Conservation (phyloP, 1,139 yeast genomes). For the Hansenula lynferdii region DNA sequence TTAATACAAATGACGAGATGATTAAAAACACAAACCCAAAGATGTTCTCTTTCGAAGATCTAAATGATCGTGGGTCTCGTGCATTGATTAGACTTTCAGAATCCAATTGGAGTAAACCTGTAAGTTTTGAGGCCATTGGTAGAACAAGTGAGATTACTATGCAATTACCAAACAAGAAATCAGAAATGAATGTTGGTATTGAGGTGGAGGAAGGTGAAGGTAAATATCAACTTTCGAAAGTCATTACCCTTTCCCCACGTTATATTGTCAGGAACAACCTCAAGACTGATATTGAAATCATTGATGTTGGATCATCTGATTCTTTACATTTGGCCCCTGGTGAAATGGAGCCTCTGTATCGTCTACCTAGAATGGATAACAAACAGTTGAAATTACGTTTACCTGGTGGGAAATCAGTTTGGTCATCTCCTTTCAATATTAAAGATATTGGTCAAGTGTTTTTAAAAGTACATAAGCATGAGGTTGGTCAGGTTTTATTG, state of each 20-base stretch:
- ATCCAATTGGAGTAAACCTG: constrained; percentile 69
- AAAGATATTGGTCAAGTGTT: constrained; percentile 80
- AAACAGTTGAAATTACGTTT: constrained; percentile 38
- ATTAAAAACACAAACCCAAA: constrained; percentile 47
- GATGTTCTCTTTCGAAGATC: constrained; percentile 79
- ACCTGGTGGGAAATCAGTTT: constrained; percentile 51
- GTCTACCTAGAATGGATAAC: constrained; percentile 40
- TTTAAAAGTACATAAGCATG: constrained; percentile 61
- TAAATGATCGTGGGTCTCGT: constrained; percentile 55
- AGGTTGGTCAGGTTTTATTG: constrained; percentile 62
- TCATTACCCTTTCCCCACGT: constrained; percentile 79
- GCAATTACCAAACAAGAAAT: constrained; percentile 49
- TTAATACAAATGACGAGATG: constrained; percentile 26
- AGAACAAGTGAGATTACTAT: constrained; percentile 66
- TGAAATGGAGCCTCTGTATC: constrained; percentile 59
- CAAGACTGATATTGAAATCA: constrained; percentile 48
- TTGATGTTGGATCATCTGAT: constrained; percentile 65
- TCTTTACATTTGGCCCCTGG: constrained; percentile 41
- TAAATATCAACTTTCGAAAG: constrained; percentile 69
- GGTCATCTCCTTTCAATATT: constrained; percentile 88
- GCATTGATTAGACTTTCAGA: constrained; percentile 68
- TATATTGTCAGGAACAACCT: constrained; percentile 67
- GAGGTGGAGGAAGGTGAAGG: constrained; percentile 85
- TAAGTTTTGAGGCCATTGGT: constrained; percentile 90
- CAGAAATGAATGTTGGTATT: constrained; percentile 75